Percentiles rank a stretch among this genome's conserved stretches.
Conservation (phyloP, 2,329 filamentous ascomycete genomes). For the Neonectria faginata region DNA sequence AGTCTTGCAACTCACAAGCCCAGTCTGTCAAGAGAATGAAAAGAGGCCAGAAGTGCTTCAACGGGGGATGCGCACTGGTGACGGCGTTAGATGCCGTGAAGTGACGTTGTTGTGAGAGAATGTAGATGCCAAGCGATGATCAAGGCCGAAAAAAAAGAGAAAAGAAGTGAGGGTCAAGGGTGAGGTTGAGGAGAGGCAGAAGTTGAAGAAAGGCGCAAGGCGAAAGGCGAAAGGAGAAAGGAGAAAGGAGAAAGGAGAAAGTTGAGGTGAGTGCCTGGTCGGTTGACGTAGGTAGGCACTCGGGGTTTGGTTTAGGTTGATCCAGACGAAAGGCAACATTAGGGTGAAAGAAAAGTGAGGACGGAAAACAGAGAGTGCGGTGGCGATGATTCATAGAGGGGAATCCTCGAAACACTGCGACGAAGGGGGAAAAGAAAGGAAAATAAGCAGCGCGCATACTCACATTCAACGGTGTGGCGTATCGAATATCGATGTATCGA, state of each 20-base stretch:
- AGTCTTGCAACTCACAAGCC: neutral
- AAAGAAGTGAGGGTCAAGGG: neutral
- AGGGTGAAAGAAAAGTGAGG: slow-evolving; percentile 16
- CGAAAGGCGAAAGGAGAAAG: no score
- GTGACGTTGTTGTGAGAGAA: neutral
- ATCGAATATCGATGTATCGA: neutral
- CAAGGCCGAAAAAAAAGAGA: neutral
- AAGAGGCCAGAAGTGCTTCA: neutral
- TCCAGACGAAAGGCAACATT: neutral
- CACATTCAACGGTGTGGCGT: neutral
- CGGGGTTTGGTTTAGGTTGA: neutral
- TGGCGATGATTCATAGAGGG: slow-evolving; percentile 29
- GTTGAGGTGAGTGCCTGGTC: slow-evolving; percentile 17
- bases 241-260: neutral
- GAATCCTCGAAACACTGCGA: neutral
- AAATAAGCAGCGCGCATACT: neutral
- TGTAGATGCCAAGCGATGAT: neutral
- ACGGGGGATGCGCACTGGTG: neutral
- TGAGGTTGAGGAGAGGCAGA: neutral
- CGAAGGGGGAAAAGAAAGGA: slow-evolving; percentile 5
- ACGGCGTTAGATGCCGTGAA: neutral
- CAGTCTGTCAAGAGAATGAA: neutral
- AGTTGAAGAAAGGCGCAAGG: neutral
- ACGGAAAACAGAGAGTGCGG: neutral
- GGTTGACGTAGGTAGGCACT: neutral